These are phyloP conservation scores for Hapsidospora chrysogenum DNA, from an alignment of 495 filamentous ascomycete species.

Conservation along the genomic window DNA sequence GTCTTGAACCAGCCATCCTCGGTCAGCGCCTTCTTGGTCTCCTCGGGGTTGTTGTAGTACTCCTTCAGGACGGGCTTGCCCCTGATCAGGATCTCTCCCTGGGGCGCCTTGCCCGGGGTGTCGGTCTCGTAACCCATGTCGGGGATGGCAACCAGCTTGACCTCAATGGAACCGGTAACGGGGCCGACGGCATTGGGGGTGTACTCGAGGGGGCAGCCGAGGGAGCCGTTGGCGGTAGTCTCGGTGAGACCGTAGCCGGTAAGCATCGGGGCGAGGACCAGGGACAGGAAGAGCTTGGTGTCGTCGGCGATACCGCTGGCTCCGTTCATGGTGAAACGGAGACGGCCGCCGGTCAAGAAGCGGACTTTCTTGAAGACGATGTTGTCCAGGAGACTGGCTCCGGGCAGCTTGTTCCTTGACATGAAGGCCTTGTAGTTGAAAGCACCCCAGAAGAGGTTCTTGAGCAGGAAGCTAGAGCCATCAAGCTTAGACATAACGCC, in stretches of 20 bases:
- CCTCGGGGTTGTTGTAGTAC: slow-evolving; percentile 70
- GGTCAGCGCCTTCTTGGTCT: slow-evolving; percentile 64
- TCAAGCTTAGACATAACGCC: slow-evolving; percentile 56
- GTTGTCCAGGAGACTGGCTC: slow-evolving; percentile 55
- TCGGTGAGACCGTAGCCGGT: slow-evolving; percentile 88
- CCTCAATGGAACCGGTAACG: slow-evolving; percentile 43
- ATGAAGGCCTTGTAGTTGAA: slow-evolving; percentile 37
- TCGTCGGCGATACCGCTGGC: slow-evolving; percentile 66
- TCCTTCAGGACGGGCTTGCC: slow-evolving; percentile 50
- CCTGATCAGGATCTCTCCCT: slow-evolving; percentile 72
- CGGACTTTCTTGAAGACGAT: slow-evolving; percentile 65
- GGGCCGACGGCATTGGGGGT: slow-evolving; percentile 58
- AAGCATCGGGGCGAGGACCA: slow-evolving; percentile 55
- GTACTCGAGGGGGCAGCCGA: slow-evolving; percentile 53
- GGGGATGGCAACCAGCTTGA: slow-evolving; percentile 62
- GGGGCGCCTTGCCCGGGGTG: slow-evolving; percentile 46
- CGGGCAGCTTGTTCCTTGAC: slow-evolving; percentile 44
- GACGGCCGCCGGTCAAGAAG: slow-evolving; percentile 53
- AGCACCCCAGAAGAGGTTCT: slow-evolving; percentile 25
- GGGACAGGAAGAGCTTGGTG: slow-evolving; percentile 63
- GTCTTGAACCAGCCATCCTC: slow-evolving; percentile 87
- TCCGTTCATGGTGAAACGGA: slow-evolving; percentile 59
- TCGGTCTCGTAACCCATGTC: slow-evolving; percentile 74
- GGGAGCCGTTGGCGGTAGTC: slow-evolving; percentile 53
- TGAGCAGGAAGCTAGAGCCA: slow-evolving; percentile 10